A percentile compares a stretch with the other conserved stretches of the same genome.
These are phyloP conservation scores for Hondaea fermentalgiana DNA, from an alignment of 108 stramenopile species.

Conservation along the genomic window DNA sequence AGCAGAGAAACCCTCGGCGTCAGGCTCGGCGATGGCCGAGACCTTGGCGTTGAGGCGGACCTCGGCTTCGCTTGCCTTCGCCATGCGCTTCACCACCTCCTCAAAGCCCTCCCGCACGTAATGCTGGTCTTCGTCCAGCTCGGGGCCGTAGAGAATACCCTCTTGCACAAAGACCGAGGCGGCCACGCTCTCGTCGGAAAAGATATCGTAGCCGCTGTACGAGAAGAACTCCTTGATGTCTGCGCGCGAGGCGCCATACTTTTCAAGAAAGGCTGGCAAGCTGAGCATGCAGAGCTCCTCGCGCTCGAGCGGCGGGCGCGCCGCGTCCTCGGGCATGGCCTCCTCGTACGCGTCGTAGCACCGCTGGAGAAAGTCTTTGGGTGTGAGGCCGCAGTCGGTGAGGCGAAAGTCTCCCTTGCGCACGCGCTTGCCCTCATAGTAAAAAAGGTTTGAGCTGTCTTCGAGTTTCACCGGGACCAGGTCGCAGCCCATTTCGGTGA, in stretches of 20 bases:
- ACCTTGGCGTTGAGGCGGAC: not conserved
- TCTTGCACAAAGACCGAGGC: not conserved
- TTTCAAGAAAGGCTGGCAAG: not conserved
- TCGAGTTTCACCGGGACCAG: not conserved
- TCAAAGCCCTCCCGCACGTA: not conserved
- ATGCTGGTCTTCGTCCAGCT: not conserved
- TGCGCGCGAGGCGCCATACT: not conserved
- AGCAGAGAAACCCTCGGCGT: not conserved
- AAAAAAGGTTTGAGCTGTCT: not conserved
- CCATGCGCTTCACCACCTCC: not conserved
- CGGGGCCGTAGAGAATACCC: not conserved
- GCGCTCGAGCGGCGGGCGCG: not conserved
- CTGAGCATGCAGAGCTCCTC: not conserved
- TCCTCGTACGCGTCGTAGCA: not conserved
- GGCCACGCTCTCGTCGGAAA: not conserved
- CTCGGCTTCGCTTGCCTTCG: not conserved
- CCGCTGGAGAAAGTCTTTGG: not conserved
- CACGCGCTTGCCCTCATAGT: not conserved
- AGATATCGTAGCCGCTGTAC: conserved; percentile 15
- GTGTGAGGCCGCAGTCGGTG: not conserved
- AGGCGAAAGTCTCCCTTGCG: not conserved
- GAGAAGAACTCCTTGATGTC: not conserved
- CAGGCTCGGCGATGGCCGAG: not conserved
- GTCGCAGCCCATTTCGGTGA: not conserved
- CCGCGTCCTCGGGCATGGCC: not conserved